Base-by-base conservation (phyloP, 2,329 filamentous ascomycete species). In the Seiridium unicorne region DNA sequence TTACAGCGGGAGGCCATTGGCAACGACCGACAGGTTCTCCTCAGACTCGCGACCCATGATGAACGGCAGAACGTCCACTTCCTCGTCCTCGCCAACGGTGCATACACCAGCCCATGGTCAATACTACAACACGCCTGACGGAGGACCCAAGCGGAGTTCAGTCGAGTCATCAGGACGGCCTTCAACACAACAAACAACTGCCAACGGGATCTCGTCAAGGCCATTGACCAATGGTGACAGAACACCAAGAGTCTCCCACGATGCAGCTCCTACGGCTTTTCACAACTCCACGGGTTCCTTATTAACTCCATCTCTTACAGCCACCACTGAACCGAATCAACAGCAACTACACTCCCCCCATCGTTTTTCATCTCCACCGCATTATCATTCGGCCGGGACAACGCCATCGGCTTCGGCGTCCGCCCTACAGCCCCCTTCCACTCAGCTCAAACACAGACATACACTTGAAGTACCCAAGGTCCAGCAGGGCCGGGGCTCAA, bases 381-480 rank as follows among this genome's bases (percentile, higher is more conserved):
- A 26, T 26, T 26, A 26, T 26, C 87, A 89, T 8, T 70, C 75
- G 34, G 72, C 74, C 57, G 69, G 72, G 36, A 67, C 74, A 18
- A 72, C 72, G 47, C 70, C 75, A 44, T 74, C 73, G 36, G 71
- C 76, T 36, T 78, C 81, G 10, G 76, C 82, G 1, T 82, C 84
- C n/a, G 77, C 77, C 40, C 72, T 75, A 3, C 76, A 81, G 60
- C 73, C 81, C 49, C 81, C 87, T 44, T 79, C 85, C 7, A 80
- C 81, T 11, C 78, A 80, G 38, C 78, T 94, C 54, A 89, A 90
- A 73, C 92, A 97, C 62, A 87, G 93, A 65, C 90, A 97, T 76
- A 97, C 92, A 0, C 82, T 97, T 34, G 92, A 97, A 74, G 92
- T 97, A 0, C 93, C 93, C 6, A 91, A 89, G 74, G 74, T 81